Evolutionary conservation across 2,329 filamentous ascomycete genomes (phyloP).

Genomic region (Ophiostoma populinum): DNA sequence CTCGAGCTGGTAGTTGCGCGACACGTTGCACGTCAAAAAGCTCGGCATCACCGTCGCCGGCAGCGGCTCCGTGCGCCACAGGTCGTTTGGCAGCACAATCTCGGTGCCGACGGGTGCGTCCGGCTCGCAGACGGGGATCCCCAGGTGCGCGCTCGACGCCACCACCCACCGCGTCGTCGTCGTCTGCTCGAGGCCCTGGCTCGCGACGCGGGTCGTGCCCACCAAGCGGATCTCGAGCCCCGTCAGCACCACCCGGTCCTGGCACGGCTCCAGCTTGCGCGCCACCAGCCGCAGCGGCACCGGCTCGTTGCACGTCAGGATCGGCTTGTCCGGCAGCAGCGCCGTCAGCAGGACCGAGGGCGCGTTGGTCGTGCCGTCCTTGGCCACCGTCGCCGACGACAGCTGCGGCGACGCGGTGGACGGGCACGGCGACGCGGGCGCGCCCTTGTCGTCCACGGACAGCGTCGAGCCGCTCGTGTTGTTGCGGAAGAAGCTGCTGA

Average conservation of each 20-base stretch:
- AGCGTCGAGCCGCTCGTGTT: slow-evolving; percentile 27
- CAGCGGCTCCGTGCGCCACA: slow-evolving; percentile 58
- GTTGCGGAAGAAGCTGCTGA: slow-evolving; percentile 20
- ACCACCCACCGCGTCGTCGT: slow-evolving; percentile 65
- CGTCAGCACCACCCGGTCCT: slow-evolving; percentile 56
- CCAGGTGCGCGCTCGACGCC: slow-evolving; percentile 52
- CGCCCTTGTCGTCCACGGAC: slow-evolving; percentile 7
- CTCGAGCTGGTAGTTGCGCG: slow-evolving; percentile 68
- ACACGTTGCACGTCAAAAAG: slow-evolving; percentile 79
- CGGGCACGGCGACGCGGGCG: neutral
- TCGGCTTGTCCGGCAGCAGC: slow-evolving; percentile 68
- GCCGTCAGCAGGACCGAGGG: slow-evolving; percentile 62
- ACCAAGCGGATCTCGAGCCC: slow-evolving; percentile 70
- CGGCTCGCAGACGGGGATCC: slow-evolving; percentile 48
- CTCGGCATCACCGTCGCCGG: slow-evolving; percentile 77
- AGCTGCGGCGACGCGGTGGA: neutral
- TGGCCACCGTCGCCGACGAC: slow-evolving; percentile 19
- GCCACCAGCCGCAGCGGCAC: slow-evolving; percentile 66
- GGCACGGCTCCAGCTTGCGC: slow-evolving; percentile 53
- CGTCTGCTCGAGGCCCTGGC: slow-evolving; percentile 53
- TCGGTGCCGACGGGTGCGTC: slow-evolving; percentile 45
- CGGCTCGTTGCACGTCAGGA: slow-evolving; percentile 77
- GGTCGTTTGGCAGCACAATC: slow-evolving; percentile 44
- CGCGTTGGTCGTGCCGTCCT: slow-evolving; percentile 22
- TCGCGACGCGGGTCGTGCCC: slow-evolving; percentile 61